These are phyloP conservation scores for Aspergillus baeticus DNA, from an alignment of 495 filamentous ascomycete genomes.

Conservation along the genomic window DNA sequence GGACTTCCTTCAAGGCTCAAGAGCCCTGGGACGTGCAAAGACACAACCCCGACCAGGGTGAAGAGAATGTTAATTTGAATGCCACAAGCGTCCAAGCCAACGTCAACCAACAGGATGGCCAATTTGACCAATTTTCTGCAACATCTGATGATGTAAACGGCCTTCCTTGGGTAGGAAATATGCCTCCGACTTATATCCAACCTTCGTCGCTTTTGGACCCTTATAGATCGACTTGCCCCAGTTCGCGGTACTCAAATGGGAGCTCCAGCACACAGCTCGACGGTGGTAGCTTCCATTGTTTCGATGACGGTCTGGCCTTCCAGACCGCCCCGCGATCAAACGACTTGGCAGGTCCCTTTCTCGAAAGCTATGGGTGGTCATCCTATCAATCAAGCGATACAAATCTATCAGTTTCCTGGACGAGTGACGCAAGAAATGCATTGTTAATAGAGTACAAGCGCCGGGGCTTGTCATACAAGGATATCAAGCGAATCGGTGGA, in stretches of 20 bases:
- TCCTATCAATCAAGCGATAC: not conserved
- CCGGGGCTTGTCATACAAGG: constrained; percentile 73
- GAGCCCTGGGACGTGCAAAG: not conserved
- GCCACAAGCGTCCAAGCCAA: not conserved
- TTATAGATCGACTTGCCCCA: not conserved
- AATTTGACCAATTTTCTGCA: constrained; percentile 5
- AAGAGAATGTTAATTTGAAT: constrained; percentile 1
- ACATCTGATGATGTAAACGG: not conserved
- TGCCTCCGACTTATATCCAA: not conserved
- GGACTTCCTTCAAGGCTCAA: constrained; percentile 4
- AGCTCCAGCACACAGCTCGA: not conserved
- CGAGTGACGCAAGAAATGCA: constrained; percentile 49
- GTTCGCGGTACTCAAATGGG: not conserved
- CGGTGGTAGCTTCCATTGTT: not conserved
- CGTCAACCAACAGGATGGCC: not conserved
- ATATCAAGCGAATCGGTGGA: constrained; percentile 65
- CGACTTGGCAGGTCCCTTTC: not conserved
- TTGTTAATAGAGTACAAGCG: constrained; percentile 64
- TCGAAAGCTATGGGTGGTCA: not conserved
- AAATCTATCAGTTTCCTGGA: constrained; percentile 5
- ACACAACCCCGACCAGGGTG: not conserved
- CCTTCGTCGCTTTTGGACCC: constrained; percentile 1
- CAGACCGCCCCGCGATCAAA: not conserved
- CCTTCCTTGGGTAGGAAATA: not conserved
- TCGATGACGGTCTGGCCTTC: not conserved